Evolutionary conservation across 1,284 basidiomycete genomes (phyloP).

Genomic region (Tranzscheliella williamsii): DNA sequence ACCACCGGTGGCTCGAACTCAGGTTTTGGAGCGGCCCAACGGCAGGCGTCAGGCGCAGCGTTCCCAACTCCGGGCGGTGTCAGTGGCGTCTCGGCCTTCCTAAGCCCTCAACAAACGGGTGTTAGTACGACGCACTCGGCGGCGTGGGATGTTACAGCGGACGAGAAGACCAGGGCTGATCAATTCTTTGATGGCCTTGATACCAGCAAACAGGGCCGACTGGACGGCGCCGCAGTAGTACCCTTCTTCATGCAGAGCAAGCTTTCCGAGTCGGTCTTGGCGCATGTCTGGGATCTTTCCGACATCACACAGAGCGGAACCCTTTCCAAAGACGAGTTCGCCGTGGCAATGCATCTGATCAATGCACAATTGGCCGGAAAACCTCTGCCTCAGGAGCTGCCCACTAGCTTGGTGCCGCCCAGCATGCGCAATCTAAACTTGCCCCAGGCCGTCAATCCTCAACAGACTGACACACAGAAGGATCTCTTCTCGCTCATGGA

Average conservation of each 20-base stretch:
- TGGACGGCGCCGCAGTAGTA: slow-evolving; percentile 91
- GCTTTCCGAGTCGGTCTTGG: slow-evolving; percentile 79
- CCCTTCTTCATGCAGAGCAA: slow-evolving; percentile 95
- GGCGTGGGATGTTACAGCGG: slow-evolving; percentile 82
- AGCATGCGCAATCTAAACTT: slow-evolving; percentile 66
- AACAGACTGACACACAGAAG: slow-evolving; percentile 57
- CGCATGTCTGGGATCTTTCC: slow-evolving; percentile 92
- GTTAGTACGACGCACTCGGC: not conserved
- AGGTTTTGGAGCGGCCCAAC: slow-evolving; percentile 23
- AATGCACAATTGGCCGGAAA: slow-evolving; percentile 83
- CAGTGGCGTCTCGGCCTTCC: slow-evolving; percentile 61
- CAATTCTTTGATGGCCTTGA: slow-evolving; percentile 83
- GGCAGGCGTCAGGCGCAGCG: slow-evolving; percentile 40
- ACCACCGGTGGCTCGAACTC: slow-evolving; percentile 45
- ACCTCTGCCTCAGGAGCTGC: slow-evolving; percentile 72
- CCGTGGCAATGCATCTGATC: slow-evolving; percentile 93
- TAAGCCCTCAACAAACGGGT: not conserved
- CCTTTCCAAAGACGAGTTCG: slow-evolving; percentile 89
- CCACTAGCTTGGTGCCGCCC: slow-evolving; percentile 78
- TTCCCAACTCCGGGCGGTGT: slow-evolving; percentile 64
- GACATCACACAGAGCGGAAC: slow-evolving; percentile 87
- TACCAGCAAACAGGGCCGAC: slow-evolving; percentile 73
- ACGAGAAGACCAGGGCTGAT: slow-evolving; percentile 81
- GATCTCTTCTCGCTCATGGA: slow-evolving; percentile 67
- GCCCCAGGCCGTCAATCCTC: slow-evolving; percentile 51